Conservation (phyloP, 1,284 basidiomycete species). For the Tranzscheliella williamsii region DNA sequence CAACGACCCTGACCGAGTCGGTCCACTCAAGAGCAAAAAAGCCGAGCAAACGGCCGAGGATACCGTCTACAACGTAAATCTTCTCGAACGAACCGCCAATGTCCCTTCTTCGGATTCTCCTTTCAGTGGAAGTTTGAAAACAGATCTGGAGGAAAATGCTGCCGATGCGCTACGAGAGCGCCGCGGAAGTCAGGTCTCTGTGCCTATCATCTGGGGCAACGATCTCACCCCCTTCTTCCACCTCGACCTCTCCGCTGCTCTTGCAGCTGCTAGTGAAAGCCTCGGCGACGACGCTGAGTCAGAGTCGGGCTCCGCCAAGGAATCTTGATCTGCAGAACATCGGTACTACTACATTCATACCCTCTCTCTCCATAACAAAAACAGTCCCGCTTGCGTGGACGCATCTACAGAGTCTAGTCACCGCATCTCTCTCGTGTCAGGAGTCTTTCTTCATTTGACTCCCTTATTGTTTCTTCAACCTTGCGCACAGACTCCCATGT, state of each 20-base stretch:
- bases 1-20: conserved; percentile 62
- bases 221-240: conserved; percentile 80
- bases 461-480: too few species aligned
- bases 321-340: too few species aligned
- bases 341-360: too few species aligned
- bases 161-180: too few species aligned
- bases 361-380: too few species aligned
- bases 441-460: too few species aligned
- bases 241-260: conserved; percentile 75
- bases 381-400: too few species aligned
- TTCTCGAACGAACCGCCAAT: conserved; percentile 3
- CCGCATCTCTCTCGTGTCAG: too few species aligned
- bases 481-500: too few species aligned
- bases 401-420: too few species aligned
- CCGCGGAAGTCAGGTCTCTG: conserved; percentile 33
- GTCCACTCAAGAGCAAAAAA: neutral
- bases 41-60: conserved; percentile 7
- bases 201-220: conserved; percentile 61
- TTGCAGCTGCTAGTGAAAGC: conserved; percentile 67
- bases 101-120: conserved; percentile 3
- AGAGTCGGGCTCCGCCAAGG: too few species aligned
- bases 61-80: conserved; percentile 16
- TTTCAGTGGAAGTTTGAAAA: conserved; percentile 17
- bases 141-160: conserved; percentile 15
- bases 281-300: conserved; percentile 16